Evolutionary conservation across 1,284 basidiomycete genomes (phyloP).

Genomic region (Apiotrichum sp.): DNA sequence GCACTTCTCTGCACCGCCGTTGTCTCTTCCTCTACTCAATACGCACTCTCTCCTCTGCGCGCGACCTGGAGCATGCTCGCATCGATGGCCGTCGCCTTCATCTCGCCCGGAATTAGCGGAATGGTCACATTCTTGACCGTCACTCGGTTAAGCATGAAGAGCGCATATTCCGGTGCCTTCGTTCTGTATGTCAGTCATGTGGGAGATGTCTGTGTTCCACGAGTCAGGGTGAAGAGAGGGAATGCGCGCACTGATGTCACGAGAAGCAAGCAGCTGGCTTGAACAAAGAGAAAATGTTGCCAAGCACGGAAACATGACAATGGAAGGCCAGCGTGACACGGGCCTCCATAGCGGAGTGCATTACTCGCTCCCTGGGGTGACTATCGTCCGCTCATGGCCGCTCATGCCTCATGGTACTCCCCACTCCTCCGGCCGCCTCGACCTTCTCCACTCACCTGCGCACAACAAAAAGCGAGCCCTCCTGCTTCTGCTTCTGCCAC

Average conservation of each 20-base stretch:
- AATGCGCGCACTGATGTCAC: neutral
- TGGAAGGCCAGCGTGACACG: no score
- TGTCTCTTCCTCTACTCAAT: neutral
- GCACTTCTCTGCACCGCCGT: no score
- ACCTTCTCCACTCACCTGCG: slow-evolving; percentile 23
- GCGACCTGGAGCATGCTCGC: slow-evolving; percentile 37
- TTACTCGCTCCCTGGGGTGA: no score
- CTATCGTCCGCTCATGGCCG: no score
- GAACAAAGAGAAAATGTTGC: neutral
- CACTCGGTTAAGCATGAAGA: slow-evolving; percentile 41
- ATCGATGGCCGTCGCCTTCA: slow-evolving; percentile 35
- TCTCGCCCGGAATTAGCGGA: slow-evolving; percentile 37
- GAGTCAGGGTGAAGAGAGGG: no score
- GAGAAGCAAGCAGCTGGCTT: neutral
- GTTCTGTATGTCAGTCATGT: slow-evolving; percentile 1
- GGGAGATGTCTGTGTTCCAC: neutral
- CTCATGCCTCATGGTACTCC: no score
- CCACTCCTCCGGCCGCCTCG: no score
- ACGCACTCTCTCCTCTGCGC: slow-evolving; percentile 39
- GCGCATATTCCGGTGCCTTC: slow-evolving; percentile 35
- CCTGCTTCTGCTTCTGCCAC: slow-evolving; percentile 44
- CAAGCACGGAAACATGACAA: neutral
- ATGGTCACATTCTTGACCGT: slow-evolving; percentile 37
- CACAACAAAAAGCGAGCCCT: slow-evolving; percentile 42
- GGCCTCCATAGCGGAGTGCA: no score